phyloP scores from a whole-genome alignment of 2,329 filamentous ascomycete genomes.

The Coniochaeta pulveracea region DNA sequence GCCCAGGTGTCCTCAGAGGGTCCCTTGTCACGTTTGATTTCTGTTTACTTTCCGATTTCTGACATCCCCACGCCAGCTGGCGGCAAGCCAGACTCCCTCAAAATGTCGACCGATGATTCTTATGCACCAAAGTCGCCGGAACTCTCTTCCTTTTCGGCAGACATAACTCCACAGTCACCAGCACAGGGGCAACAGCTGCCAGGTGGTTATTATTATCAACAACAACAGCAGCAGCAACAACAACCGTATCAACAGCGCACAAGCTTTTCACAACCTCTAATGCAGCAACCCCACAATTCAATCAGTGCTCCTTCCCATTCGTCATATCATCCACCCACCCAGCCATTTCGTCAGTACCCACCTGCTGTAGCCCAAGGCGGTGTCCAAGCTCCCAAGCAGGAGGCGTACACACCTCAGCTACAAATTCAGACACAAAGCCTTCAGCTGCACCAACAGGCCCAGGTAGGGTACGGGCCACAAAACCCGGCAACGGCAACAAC shows the following conservation, averaged over 20 bases:
- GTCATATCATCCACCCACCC: constrained; percentile 5
- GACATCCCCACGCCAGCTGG: constrained; percentile 1
- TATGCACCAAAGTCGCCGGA: constrained; percentile 50
- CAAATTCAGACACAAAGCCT: no score
- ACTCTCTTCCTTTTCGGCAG: constrained; percentile 38
- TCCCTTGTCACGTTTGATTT: background rate
- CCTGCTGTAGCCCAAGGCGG: background rate
- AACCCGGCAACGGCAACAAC: constrained; percentile 6
- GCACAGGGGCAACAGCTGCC: constrained; percentile 13
- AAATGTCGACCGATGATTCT: constrained; percentile 37
- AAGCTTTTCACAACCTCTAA: background rate
- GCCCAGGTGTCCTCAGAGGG: background rate
- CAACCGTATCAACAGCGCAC: constrained; percentile 13
- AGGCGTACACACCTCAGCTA: no score
- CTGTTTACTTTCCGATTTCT: constrained; percentile 10
- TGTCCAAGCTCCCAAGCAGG: background rate
- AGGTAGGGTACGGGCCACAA: constrained; percentile 6
- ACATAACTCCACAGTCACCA: constrained; percentile 4
- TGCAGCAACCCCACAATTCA: constrained; percentile 5
- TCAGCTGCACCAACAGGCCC: constrained; percentile 3
- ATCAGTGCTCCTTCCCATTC: background rate
- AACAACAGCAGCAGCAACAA: constrained; percentile 14
- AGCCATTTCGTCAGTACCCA: constrained; percentile 8
- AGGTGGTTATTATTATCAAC: constrained; percentile 10
- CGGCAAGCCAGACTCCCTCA: constrained; percentile 17